A percentile compares a stretch with the other conserved stretches of the same genome.
Evolutionary conservation across 805 yeast genomes (phyloP).

Genomic region (Metschnikowia chrysomelidarum): DNA sequence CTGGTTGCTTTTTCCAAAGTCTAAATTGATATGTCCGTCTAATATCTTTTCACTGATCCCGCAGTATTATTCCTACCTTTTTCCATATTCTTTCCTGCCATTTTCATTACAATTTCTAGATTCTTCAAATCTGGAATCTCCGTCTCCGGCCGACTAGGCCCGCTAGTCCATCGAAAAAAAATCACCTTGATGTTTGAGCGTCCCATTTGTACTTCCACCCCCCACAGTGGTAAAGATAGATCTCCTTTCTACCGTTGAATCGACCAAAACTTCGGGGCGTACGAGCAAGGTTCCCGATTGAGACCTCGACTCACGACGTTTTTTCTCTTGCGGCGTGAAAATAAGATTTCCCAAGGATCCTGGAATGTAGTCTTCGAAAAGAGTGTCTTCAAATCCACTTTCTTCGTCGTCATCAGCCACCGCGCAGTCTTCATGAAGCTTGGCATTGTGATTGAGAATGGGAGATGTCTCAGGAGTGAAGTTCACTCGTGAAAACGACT

Average conservation of each 20-base stretch:
- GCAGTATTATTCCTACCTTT: neutral
- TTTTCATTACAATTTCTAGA: slow-evolving; percentile 1
- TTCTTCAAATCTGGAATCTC: neutral
- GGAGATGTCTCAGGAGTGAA: no score
- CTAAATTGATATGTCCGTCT: slow-evolving; percentile 1
- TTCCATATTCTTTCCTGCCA: neutral
- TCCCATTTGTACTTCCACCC: no score
- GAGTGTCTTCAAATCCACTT: slow-evolving; percentile 25
- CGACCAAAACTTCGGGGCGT: slow-evolving; percentile 8
- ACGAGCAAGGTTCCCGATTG: slow-evolving; percentile 42
- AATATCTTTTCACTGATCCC: neutral
- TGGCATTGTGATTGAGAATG: slow-evolving; percentile 1
- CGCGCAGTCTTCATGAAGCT: slow-evolving; percentile 19
- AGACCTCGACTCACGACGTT: slow-evolving; percentile 64
- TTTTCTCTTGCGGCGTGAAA: slow-evolving; percentile 75
- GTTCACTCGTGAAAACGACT: no score
- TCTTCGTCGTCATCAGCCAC: slow-evolving; percentile 30
- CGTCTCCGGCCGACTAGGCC: neutral
- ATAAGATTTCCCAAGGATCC: slow-evolving; percentile 70
- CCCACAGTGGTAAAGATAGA: neutral
- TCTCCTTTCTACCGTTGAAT: slow-evolving; percentile 1
- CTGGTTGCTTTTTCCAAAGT: slow-evolving; percentile 4
- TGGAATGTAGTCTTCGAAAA: slow-evolving; percentile 80
- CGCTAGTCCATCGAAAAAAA: slow-evolving; percentile 9
- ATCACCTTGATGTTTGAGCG: neutral